Base-by-base conservation (phyloP, 768 basidiomycete species). In the Mycena leptocephala region DNA sequence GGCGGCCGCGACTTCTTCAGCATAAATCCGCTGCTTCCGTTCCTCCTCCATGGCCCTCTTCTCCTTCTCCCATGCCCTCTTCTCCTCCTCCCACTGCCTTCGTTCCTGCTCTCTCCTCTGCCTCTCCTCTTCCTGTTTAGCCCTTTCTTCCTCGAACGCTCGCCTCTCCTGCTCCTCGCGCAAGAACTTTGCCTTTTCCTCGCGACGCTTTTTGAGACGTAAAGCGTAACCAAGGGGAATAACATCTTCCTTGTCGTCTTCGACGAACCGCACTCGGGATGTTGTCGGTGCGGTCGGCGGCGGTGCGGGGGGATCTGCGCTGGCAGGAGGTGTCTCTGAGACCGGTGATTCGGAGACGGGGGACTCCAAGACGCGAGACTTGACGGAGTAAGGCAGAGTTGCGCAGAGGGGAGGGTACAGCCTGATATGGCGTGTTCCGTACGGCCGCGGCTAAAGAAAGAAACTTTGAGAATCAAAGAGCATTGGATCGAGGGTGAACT, bases 201-300 rank as follows among this genome's bases (percentile, higher is more conserved):
- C 93, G 55, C 92, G 92, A 79, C 91, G 91, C 87, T 93, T 93
- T 86, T 92, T 93, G 82, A 90, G 90, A 67, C 93, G 92, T 80
- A 94, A 85, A n/a, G 92, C 89, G 80, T 95, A 91, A 22, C 90
- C 91, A 48, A 95, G 85, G 3, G 95, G 95, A 76, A 94, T 87
- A 65, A 87, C 87, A 81, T 95, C 94, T 51, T 94, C 93, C 74
- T 91, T 92, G 80, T 91, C 90, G 79, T 91, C 90, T 77, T 93
- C 92, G 35, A 88, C 91, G 75, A 94, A 94, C 55, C 92, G 89
- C 11, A 94, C 93, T 13, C 92, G 92, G 46, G 92, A 90, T 81
- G 89, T 90, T 24, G 84, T 78, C 43, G 82, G 72, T n/a, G 74
- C 14, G 59, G 55, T 26, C 24, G 35, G 33, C 28, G 30, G 26